Evolutionary conservation across 257 asterid species (phyloP).

Genomic region (Mitragyna speciosa): DNA sequence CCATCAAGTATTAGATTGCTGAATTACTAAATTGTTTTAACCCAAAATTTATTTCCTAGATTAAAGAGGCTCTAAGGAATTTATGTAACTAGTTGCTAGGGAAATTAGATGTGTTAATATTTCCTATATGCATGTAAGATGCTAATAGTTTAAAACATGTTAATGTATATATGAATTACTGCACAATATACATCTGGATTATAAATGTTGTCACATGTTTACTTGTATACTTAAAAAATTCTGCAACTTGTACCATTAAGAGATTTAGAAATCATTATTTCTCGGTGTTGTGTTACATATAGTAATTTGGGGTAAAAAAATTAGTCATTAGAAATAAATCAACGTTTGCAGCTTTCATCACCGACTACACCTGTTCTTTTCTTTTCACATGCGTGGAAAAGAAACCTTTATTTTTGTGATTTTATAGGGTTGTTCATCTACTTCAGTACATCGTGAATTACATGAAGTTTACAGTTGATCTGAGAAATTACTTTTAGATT

Average conservation of each 20-base stretch:
- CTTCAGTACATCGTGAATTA: slow-evolving; percentile 3
- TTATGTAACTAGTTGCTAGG: not conserved
- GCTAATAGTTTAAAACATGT: not conserved
- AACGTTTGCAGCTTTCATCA: not conserved
- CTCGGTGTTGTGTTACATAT: not conserved
- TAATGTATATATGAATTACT: not conserved
- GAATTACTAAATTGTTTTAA: not conserved
- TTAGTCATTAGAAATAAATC: not conserved
- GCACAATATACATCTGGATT: not conserved
- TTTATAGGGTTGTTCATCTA: not conserved
- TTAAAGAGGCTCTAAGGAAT: not conserved
- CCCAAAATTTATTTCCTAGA: not conserved
- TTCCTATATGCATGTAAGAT: not conserved
- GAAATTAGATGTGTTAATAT: not conserved
- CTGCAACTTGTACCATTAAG: not conserved
- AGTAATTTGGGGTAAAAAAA: not conserved
- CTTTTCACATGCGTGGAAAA: not conserved
- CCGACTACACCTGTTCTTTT: not conserved
- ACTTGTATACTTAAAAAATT: no score
- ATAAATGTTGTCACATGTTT: not conserved
- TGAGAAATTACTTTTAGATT: not conserved
- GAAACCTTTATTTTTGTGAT: not conserved
- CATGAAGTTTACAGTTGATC: not conserved
- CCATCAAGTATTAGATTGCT: not conserved
- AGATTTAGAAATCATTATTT: not conserved